Evolutionary conservation across 1,284 basidiomycete genomes (phyloP), one percentile per base, ranked within the genome.

Genomic region (Grifola frondosa): DNA sequence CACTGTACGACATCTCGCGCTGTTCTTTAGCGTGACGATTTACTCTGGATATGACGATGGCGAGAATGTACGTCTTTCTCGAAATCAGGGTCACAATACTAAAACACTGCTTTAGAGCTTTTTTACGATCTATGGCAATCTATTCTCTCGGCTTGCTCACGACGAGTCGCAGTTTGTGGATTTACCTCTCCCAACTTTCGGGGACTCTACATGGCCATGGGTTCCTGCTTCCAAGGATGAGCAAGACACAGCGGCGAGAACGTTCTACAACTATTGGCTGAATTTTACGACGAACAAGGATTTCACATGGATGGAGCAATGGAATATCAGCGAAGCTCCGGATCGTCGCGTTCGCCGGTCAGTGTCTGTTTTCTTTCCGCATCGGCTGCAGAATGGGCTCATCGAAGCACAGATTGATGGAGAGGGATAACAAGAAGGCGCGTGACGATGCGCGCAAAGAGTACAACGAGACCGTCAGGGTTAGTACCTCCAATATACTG

Each of bases 391-490:
- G 17, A 22, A 12, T 12, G 36, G n/a, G n/a, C 26, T 17, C 34
- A 30, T 33, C 23, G 7, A 17, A 46, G 26, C 35, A 4, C 42
- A 88, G 91, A 50, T 59, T 93, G 28, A 95, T 99, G 88, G 97
- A 99, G 63, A 91, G 88, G 59, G 97, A 98, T 56, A 99, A 99
- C 66, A 93, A 91, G 66, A 93, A 93, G 56, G 80, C 83, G 7
- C 77, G 95, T 12, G 92, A 97, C 29, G 88, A 91, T 30, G 88
- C 89, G 6, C 77, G 89, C 28, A 81, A 81, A 59, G 96, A 99
- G 54, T 99, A 97, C 65, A 98, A 96, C 57, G 95, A 98, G 33
- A 88, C 87, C 1, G 75, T 99, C 25, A 73, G 87, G 59, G 92
- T 93, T 57, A 42, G 83, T 65, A 16, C 25, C n/a, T 37, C 28